phyloP scores from a whole-genome alignment of 1,139 yeast genomes.

The Nakaseomyces uthaithaninus region DNA sequence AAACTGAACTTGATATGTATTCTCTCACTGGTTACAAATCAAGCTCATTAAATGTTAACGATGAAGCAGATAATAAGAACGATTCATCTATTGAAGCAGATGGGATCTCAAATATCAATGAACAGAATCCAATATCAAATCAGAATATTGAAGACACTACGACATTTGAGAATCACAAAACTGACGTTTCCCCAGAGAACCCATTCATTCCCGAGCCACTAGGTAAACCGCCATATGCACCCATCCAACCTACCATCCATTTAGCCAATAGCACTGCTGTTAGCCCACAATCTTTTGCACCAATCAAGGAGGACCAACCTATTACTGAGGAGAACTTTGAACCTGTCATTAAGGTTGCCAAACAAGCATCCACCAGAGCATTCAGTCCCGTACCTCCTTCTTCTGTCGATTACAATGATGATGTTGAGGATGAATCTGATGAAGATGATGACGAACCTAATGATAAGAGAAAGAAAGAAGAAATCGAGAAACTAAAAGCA shows the following conservation, averaged over 20 bases:
- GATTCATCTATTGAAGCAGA: neutral
- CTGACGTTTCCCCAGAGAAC: no score
- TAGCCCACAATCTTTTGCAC: conserved; percentile 14
- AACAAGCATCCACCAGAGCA: conserved; percentile 13
- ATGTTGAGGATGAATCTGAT: conserved; percentile 40
- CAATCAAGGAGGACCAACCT: conserved; percentile 19
- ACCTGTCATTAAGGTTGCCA: conserved; percentile 21
- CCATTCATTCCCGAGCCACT: no score
- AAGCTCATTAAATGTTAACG: conserved; percentile 1
- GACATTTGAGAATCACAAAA: no score
- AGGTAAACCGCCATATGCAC: neutral
- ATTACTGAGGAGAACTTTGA: conserved; percentile 21
- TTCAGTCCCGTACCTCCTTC: conserved; percentile 12
- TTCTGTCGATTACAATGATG: conserved; percentile 35
- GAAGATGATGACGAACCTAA: conserved; percentile 32
- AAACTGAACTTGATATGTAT: conserved; percentile 4
- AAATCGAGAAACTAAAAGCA: conserved; percentile 35
- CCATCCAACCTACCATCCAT: neutral
- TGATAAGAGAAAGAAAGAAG: conserved; percentile 24
- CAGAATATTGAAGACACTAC: no score
- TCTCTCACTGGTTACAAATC: conserved; percentile 2
- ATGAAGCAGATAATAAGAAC: neutral
- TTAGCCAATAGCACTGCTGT: neutral
- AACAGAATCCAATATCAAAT: neutral
- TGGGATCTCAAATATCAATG: neutral